Percentiles rank a stretch among this genome's conserved stretches.
Conservation (phyloP, 345 rosid genomes). For the Rubroshorea leprosula region DNA sequence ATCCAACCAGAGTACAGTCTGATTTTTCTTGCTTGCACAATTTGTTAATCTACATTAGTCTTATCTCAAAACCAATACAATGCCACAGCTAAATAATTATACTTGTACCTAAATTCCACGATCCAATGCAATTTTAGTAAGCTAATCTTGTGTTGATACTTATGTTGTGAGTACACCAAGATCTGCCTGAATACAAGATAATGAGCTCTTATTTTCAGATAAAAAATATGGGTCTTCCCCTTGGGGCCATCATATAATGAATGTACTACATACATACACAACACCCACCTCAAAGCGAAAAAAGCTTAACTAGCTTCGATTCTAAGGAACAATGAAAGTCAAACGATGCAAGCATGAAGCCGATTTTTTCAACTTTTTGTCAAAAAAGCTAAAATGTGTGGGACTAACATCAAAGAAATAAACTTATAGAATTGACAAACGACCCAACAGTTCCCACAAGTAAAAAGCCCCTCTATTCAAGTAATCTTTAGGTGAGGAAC, state of each 20-base stretch:
- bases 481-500: background rate
- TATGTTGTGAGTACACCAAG: slow-evolving; percentile 6
- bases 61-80: background rate
- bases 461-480: background rate
- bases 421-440: background rate
- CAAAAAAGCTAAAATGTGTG: slow-evolving; percentile 2
- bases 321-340: slow-evolving; percentile 17
- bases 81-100: background rate
- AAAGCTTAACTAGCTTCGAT: background rate
- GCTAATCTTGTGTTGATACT: background rate
- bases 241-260: slow-evolving; percentile 5
- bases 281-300: slow-evolving; percentile 5
- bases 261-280: background rate
- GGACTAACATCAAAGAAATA: slow-evolving; percentile 5
- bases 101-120: background rate
- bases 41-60: background rate
- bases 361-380: slow-evolving; percentile 6
- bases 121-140: background rate
- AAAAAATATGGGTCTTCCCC: background rate
- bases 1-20: background rate
- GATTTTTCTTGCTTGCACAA: background rate
- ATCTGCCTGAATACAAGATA: background rate
- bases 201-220: background rate
- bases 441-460: background rate
- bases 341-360: slow-evolving; percentile 17